Conservation (phyloP, 345 rosid species). For the Brassica cretica region DNA sequence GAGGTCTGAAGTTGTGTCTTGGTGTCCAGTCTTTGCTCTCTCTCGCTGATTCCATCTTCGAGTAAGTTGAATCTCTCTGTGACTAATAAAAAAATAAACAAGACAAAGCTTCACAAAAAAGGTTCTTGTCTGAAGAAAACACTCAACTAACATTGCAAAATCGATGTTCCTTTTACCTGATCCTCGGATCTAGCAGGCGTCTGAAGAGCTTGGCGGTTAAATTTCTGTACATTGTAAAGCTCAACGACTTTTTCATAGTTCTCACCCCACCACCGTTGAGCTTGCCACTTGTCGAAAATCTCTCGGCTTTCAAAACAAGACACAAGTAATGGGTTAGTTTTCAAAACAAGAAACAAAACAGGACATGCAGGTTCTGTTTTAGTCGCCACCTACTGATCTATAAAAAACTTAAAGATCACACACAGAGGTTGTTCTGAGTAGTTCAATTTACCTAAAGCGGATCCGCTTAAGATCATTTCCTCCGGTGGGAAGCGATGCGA, state of each 20-base stretch:
- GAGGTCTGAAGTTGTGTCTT: slow-evolving; percentile 61
- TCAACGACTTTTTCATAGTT: slow-evolving; percentile 93
- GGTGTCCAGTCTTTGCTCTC: slow-evolving; percentile 78
- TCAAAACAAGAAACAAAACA: neutral
- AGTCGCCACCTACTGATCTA: neutral
- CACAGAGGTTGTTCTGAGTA: neutral
- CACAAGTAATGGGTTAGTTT: slow-evolving; percentile 12
- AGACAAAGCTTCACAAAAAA: too few relatives aligned
- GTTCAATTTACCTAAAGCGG: slow-evolving; percentile 69
- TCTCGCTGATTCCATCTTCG: slow-evolving; percentile 71
- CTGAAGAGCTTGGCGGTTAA: slow-evolving; percentile 89
- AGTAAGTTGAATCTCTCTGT: slow-evolving; percentile 80
- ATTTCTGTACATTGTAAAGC: slow-evolving; percentile 95
- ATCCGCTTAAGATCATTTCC: slow-evolving; percentile 95
- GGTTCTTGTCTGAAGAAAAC: slow-evolving; percentile 4
- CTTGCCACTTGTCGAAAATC: slow-evolving; percentile 97
- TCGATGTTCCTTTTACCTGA: too few relatives aligned
- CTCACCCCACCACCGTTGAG: slow-evolving; percentile 99
- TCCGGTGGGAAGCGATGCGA: slow-evolving; percentile 81
- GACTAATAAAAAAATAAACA: slow-evolving; percentile 8
- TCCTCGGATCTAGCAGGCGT: slow-evolving; percentile 92
- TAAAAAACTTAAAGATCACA: neutral
- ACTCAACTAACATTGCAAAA: too few relatives aligned
- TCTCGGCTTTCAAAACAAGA: slow-evolving; percentile 68
- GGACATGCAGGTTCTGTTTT: slow-evolving; percentile 1